Evolutionary conservation across 495 filamentous ascomycete genomes (phyloP), one percentile per base, ranked within the genome.

Genomic region (Penicillium soppii): DNA sequence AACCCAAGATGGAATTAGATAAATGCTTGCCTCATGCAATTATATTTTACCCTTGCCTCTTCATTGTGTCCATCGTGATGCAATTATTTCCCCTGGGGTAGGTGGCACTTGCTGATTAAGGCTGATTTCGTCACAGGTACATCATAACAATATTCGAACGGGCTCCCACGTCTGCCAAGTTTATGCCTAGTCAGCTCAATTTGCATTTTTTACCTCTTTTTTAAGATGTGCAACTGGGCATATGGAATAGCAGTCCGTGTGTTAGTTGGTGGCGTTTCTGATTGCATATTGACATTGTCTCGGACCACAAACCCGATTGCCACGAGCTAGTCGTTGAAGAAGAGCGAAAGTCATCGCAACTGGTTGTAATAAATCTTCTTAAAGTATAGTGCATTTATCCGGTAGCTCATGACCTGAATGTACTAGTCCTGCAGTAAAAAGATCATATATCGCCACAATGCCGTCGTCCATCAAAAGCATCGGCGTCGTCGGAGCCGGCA

Each of bases 401-500:
- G 16, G 16, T 22, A 6, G 10, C 19, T 17, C 4, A 7, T n/a
- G 12, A 16, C 23, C n/a, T 22, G 43, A 30, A 12, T 13, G 25
- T 37, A 7, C 17, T 37, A 47, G 16, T 15, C 1, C 17, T 15
- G 15, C 13, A 16, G 20, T n/a, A 27, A 20, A 7, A 16, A 42
- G 1, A 16, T 17, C 12, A 16, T 19, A 29, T 1, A 16, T 16
- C 12, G 9, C 22, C 48, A 65, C 12, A 30, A 69, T 69, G 66
- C 47, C 59, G 19, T 39, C 56, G 12, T 12, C 50, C 22, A 74
- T 69, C 58, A 67, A 70, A 40, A 59, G 78, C 70, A 73, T 88
- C 32, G 82, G 81, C 23, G 76, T 87, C 54, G 77, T 88, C 40
- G 83, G 84, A 16, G 79, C 76, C 56, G 82, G 82, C n/a, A 80